Percentiles rank a stretch among this genome's conserved stretches.
phyloP scores from a whole-genome alignment of 225 moss, liverwort and hornwort genomes.

The Thuidium tamariscinum region DNA sequence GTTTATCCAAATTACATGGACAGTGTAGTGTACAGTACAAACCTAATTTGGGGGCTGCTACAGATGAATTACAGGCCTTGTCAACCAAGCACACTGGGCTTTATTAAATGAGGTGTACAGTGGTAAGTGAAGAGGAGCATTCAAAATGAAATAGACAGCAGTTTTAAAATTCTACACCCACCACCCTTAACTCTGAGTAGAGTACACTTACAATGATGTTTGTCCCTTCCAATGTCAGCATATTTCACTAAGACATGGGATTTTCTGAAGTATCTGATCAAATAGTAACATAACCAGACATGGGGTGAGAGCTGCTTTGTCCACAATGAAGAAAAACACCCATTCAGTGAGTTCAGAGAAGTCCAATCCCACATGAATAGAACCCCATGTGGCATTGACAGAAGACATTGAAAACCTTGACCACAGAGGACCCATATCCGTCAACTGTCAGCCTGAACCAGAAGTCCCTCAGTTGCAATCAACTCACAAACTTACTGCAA shows the following conservation, averaged over 20 bases:
- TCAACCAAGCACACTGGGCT: background rate
- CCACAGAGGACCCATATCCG: background rate
- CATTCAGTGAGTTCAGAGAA: background rate
- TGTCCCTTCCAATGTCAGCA: conserved; percentile 3
- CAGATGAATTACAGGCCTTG: background rate
- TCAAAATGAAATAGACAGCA: background rate
- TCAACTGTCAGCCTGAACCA: conserved; percentile 2
- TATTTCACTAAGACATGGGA: background rate
- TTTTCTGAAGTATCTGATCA: background rate
- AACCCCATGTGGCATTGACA: background rate
- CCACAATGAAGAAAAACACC: background rate
- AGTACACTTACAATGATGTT: conserved; percentile 4
- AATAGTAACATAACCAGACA: background rate
- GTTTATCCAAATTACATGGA: no score
- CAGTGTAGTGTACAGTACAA: background rate
- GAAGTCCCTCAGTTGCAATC: background rate
- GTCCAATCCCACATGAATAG: background rate
- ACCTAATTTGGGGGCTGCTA: background rate
- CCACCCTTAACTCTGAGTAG: background rate
- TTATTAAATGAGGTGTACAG: background rate
- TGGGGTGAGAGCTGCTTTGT: background rate
- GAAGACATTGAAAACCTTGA: background rate
- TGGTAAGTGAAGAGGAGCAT: background rate
- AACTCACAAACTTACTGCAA: background rate
- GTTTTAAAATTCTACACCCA: conserved; percentile 4